phyloP scores from a whole-genome alignment of 192 early-diverging fungal species.

The Backusella sp. region DNA sequence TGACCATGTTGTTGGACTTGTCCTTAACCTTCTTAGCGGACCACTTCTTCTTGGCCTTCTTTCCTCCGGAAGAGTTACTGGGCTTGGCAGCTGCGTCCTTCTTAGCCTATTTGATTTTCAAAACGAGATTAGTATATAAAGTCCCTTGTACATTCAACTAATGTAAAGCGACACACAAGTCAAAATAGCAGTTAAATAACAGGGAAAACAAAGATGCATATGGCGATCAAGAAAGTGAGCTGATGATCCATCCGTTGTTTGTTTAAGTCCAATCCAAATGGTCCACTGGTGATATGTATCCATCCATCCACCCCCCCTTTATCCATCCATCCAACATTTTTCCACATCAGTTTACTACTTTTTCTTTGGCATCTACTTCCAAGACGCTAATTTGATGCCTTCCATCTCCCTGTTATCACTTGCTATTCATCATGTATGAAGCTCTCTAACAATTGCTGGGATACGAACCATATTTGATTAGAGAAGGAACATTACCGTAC shows the following conservation, averaged over 20 bases:
- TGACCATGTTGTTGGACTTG: slow-evolving; percentile 99
- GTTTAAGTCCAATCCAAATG: neutral
- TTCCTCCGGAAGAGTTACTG: slow-evolving; percentile 56
- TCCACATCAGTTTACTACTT: neutral
- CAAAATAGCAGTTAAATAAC: neutral
- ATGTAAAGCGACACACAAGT: neutral
- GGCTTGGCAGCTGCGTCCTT: slow-evolving; percentile 61
- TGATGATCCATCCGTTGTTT: neutral
- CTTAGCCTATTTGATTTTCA: slow-evolving; percentile 45
- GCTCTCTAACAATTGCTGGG: neutral
- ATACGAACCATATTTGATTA: slow-evolving; percentile 20
- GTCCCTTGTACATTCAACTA: neutral
- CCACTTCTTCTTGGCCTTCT: slow-evolving; percentile 89
- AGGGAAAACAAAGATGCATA: neutral
- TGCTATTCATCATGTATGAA: neutral
- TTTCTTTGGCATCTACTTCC: neutral
- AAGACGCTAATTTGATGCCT: neutral
- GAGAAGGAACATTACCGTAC: slow-evolving; percentile 13
- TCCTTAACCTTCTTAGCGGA: slow-evolving; percentile 99
- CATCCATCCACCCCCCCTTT: neutral
- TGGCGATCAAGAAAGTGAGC: neutral
- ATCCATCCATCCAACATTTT: neutral
- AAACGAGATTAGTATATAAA: neutral
- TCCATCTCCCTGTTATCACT: neutral
- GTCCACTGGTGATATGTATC: neutral